Evolutionary conservation across 1,284 basidiomycete species (phyloP).

Genomic region (Microstroma glucosiphilum): DNA sequence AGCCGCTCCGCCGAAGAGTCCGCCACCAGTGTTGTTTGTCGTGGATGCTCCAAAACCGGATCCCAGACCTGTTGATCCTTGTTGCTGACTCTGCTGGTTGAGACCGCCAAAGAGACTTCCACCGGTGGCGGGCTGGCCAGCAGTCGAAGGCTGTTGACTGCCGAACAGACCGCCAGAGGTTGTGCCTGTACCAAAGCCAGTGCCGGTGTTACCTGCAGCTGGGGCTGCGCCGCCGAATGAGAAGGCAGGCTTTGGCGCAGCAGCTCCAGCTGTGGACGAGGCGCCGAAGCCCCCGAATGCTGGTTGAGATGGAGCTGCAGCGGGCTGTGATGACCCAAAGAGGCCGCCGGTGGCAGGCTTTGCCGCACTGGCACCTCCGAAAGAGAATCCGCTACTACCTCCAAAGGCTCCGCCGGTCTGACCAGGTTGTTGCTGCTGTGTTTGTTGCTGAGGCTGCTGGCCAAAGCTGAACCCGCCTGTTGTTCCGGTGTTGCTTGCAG

Average conservation of each 20-base stretch:
- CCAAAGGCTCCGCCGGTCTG: slow-evolving; percentile 9
- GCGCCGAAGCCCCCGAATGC: slow-evolving; percentile 39
- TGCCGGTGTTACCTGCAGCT: slow-evolving; percentile 9
- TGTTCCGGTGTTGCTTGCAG: slow-evolving; percentile 25
- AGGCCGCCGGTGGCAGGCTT: slow-evolving; percentile 34
- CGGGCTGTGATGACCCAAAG: slow-evolving; percentile 19
- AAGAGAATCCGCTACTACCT: slow-evolving; percentile 29
- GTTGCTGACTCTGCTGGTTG: slow-evolving; percentile 23
- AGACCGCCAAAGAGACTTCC: slow-evolving; percentile 31
- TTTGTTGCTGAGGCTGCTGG: slow-evolving; percentile 21
- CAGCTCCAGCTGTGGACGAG: slow-evolving; percentile 16
- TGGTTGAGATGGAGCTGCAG: slow-evolving; percentile 31
- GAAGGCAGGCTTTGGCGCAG: slow-evolving; percentile 40
- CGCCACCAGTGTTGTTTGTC: slow-evolving; percentile 10
- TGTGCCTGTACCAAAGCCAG: slow-evolving; percentile 26
- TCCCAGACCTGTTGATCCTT: slow-evolving; percentile 28
- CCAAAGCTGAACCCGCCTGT: slow-evolving; percentile 21
- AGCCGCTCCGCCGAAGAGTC: slow-evolving; percentile 46
- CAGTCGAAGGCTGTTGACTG: slow-evolving; percentile 19
- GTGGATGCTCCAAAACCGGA: slow-evolving; percentile 12
- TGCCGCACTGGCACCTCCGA: slow-evolving; percentile 22
- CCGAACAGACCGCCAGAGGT: slow-evolving; percentile 53
- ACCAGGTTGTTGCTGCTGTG: slow-evolving; percentile 43
- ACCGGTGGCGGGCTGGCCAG: slow-evolving; percentile 22
- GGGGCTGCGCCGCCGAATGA: slow-evolving; percentile 29